Conservation (phyloP, 1,139 yeast genomes). For the Candida neerlandica region DNA sequence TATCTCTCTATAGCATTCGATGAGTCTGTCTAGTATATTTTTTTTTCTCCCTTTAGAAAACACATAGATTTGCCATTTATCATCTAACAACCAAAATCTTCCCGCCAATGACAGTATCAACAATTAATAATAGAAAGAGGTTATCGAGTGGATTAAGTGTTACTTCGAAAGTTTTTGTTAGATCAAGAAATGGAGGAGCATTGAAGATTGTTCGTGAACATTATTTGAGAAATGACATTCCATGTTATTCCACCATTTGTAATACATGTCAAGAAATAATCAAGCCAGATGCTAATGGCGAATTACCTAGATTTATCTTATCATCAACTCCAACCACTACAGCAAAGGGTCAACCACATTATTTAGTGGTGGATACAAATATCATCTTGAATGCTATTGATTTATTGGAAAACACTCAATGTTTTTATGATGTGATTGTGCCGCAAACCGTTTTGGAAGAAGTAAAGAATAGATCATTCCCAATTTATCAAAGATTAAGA, state of each 20-base stretch:
- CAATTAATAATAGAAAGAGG: slow-evolving; percentile 39
- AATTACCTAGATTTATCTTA: slow-evolving; percentile 51
- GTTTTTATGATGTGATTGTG: slow-evolving; percentile 85
- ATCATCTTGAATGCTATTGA: slow-evolving; percentile 89
- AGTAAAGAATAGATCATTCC: slow-evolving; percentile 83
- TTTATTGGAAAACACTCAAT: slow-evolving; percentile 72
- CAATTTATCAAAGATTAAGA: slow-evolving; percentile 83
- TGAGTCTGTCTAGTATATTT: neutral
- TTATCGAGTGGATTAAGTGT: slow-evolving; percentile 63
- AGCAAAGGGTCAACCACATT: slow-evolving; percentile 53
- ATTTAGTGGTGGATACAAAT: slow-evolving; percentile 85
- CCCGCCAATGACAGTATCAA: slow-evolving; percentile 9
- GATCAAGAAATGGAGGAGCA: slow-evolving; percentile 89
- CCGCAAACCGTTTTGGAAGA: slow-evolving; percentile 96
- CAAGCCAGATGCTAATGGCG: slow-evolving; percentile 58
- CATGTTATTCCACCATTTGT: slow-evolving; percentile 82
- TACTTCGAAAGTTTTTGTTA: slow-evolving; percentile 88
- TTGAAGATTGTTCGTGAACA: slow-evolving; percentile 92
- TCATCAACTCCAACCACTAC: slow-evolving; percentile 52
- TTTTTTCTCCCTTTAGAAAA: no score
- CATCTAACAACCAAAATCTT: neutral
- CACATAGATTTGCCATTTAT: neutral
- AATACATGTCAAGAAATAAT: slow-evolving; percentile 57
- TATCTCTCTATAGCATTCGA: neutral
- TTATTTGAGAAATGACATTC: slow-evolving; percentile 87